Evolutionary conservation across 768 basidiomycete species (phyloP), one percentile per base, ranked within the genome.

Genomic region (Boletus rubropictus): DNA sequence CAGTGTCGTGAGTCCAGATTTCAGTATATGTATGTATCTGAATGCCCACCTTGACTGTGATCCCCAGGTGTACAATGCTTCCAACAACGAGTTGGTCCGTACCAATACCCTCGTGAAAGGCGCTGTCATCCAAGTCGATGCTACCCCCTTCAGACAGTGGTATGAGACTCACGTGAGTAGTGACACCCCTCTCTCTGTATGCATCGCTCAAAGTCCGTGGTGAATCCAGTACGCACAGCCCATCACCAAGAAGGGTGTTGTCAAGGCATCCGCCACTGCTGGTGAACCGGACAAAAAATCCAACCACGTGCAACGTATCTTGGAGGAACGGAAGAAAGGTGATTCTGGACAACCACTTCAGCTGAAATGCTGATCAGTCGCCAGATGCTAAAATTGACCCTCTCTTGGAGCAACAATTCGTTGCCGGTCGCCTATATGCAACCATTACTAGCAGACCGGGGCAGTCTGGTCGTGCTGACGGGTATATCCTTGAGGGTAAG

Each of bases 81-180:
- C 96, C 54, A 99, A 98, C 84, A 99, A 99, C 75, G 96, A 99
- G 74, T 84, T 98, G 64, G 95, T 99, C 66, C 90, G 96, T 62
- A 99, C 96, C 63, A 98, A 99, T 78, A 99, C 96, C 46, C 84
- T 99, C 48, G 96, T 99, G 67, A 97, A 95, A 79, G 78, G 86
- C 52, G 88, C 88, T 57, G 87, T 99, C 73, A 89, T 99, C 71
- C 94, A 98, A 69, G 71, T 99, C 64, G 96, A 99, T 75, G 95
- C 96, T 54, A 84, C 95, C 27, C 96, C 96, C 53, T 99, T 98
- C 89, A 84, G 94, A 58, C 94, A 97, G 76, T 98, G 94, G 94
- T 99, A 97, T 68, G 96, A 99, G 75, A 75, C 90, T 33, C 94
- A 98, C 74, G 92, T 94, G 70, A 60, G 92, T 83, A 29, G 12